Evolutionary conservation across 805 yeast genomes (phyloP), one percentile per base, ranked within the genome.

Genomic region (Kregervanrija pseudodelftensis): DNA sequence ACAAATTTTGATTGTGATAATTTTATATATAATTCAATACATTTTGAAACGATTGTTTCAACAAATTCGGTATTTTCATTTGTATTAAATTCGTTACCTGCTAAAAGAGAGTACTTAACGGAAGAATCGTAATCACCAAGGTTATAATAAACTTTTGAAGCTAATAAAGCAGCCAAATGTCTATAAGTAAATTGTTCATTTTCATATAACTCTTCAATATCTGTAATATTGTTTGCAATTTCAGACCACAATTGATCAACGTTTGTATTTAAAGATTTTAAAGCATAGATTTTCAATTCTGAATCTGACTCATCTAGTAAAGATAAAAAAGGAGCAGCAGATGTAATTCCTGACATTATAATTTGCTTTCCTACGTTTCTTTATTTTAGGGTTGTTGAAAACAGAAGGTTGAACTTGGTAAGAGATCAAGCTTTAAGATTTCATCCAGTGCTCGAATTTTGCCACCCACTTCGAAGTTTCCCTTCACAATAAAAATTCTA

Each of bases 201-300:
- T 66, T 93, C 98, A 58, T 82, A 89, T 44, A 93, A 70, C 51
- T 88, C 95, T 68, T 93, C 99, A 57, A 93, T 85, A 44, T 85
- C 89, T 30, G 86, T 72, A 49, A 93, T 78, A 58, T 77, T 81
- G 67, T 93, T 93, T 46, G 99, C 95, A 46, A 93, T 85, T 69
- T 93, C 98, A 3, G 99, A 88, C 99, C 99, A 93, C 47, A 88
- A 74, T 64, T 87, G 90, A 67, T 89, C 95, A 42, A 88, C 96
- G 41, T 85, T 76, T 28, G 69, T 75, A 61, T 89, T 85, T 53
- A 93, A 77, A 14, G 95, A 81, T 45, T 82, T 70, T 59, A 93
- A 74, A 14, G 98, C 99, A 61, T 87, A 86, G 33, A 82, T 72
- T 64, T 88, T 90, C 53, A 93, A 77, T 42, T 74, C 66, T 41